Evolutionary conservation across 2,329 filamentous ascomycete species (phyloP), one percentile per base, ranked within the genome.

Genomic region (Phialophora expanda): DNA sequence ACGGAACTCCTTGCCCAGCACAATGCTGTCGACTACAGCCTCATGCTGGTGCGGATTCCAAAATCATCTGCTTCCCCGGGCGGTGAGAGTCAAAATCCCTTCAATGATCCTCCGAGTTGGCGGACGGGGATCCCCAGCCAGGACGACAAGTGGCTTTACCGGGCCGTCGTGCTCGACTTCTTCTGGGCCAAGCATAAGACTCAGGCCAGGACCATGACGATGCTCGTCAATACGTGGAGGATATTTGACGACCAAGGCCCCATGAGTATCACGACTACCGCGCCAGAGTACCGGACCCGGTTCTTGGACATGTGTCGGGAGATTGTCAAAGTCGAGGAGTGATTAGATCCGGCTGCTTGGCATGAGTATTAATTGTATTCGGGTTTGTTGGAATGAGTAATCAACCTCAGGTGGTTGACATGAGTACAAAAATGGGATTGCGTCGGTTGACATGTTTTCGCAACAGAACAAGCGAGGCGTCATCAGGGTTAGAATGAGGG

Each of bases 171-270:
- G 14, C 79, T 92, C 38, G 90, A 92, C 75, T 92, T 93, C 77
- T 91, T 92, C 79, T 92, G 90, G 90, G 86, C 89, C 0, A 90
- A 89, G 76, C 89, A 91, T 76, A 89, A 88, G 70, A 72, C 88
- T 0, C 88, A 86, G 61, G 86, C 90, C 0, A 85, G 84, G 74
- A 80, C 85, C 0, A 85, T 92, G 84, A 90, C 89, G 0, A 83
- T 84, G 0, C 75, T 91, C 41, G 85, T 92, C 65, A 84, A 84
- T 56, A 78, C 83, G 0, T 90, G 88, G 72, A 91, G 91, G 71
- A 72, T 83, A 12, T 78, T 91, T 30, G 86, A 85, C 34, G 79
- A 83, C 2, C 83, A 89, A 70, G 89, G 89, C 0, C 89, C 86
- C 0, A 93, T 92, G 90, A 89, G 86, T 66, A 90, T 92, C 62